A percentile compares a stretch with the other conserved stretches of the same genome.
Conservation (phyloP, 1,284 basidiomycete species). For the Binderoboletus segoi region DNA sequence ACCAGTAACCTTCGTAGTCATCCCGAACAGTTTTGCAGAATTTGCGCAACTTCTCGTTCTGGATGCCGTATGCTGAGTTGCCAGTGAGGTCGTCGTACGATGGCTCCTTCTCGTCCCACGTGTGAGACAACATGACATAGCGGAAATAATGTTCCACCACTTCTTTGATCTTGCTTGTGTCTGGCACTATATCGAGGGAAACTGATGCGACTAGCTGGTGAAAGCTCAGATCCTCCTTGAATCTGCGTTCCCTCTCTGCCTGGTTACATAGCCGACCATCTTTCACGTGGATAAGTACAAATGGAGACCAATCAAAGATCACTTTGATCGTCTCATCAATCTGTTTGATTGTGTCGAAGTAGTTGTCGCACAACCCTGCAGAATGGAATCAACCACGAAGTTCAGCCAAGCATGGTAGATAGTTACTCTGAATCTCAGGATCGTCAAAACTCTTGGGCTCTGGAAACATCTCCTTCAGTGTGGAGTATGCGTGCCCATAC, state of each 20-base stretch:
- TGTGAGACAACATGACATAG: conserved; percentile 28
- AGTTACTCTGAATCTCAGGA: conserved; percentile 1
- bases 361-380: conserved; percentile 5
- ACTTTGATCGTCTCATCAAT: neutral
- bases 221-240: conserved; percentile 3
- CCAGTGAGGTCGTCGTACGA: conserved; percentile 5
- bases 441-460: neutral
- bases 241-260: neutral
- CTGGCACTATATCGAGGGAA: neutral
- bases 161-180: neutral
- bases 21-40: conserved; percentile 11
- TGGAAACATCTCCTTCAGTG: neutral
- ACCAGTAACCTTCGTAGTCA: conserved; percentile 1
- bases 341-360: neutral
- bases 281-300: conserved; percentile 12
- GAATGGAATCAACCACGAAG: neutral
- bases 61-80: conserved; percentile 3
- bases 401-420: neutral
- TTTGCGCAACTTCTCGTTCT: conserved; percentile 13
- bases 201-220: conserved; percentile 12
- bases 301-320: conserved; percentile 5
- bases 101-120: conserved; percentile 18
- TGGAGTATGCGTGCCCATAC: neutral
- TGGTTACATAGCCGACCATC: conserved; percentile 10
- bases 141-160: conserved; percentile 13